phyloP scores from a whole-genome alignment of 106 monocot genomes.

The Narthecium ossifragum region DNA sequence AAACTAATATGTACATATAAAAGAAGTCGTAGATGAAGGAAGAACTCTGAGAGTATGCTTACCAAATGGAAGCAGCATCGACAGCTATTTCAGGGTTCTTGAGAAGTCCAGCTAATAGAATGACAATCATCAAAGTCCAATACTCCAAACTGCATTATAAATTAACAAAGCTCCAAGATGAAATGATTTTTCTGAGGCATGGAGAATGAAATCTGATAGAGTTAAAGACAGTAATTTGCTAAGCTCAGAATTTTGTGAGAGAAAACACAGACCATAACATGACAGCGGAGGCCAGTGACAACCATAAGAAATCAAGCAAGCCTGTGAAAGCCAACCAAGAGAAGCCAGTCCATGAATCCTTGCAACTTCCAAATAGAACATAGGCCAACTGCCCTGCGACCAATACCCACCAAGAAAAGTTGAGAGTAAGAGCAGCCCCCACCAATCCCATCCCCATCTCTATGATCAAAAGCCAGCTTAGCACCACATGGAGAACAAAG shows the following conservation, averaged over 20 bases:
- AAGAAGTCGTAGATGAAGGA: too few species aligned
- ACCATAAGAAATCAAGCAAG: constrained; percentile 15
- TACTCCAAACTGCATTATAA: constrained; percentile 31
- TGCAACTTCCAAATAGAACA: constrained; percentile 23
- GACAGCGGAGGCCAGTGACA: constrained; percentile 38
- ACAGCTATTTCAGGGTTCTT: constrained; percentile 33
- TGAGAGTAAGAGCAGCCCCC: constrained; percentile 32
- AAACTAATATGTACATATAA: too few species aligned
- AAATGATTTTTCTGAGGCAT: background rate
- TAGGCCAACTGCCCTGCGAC: constrained; percentile 21
- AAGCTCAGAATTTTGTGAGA: background rate
- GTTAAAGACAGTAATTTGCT: background rate
- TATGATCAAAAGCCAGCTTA: constrained; percentile 35
- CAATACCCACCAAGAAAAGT: constrained; percentile 28
- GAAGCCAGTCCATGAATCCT: constrained; percentile 39
- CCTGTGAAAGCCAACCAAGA: constrained; percentile 30
- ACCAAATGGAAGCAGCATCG: constrained; percentile 40
- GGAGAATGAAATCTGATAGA: background rate
- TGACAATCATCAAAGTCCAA: constrained; percentile 23
- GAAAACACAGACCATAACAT: constrained; percentile 38
- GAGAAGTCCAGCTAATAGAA: constrained; percentile 33
- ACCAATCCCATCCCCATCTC: constrained; percentile 31
- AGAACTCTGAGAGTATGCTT: too few species aligned
- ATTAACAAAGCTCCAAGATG: too few species aligned
- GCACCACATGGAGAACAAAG: constrained; percentile 25